Evolutionary conservation across 192 early-diverging fungal genomes (phyloP).

Genomic region (Backusella parvicylindrica): DNA sequence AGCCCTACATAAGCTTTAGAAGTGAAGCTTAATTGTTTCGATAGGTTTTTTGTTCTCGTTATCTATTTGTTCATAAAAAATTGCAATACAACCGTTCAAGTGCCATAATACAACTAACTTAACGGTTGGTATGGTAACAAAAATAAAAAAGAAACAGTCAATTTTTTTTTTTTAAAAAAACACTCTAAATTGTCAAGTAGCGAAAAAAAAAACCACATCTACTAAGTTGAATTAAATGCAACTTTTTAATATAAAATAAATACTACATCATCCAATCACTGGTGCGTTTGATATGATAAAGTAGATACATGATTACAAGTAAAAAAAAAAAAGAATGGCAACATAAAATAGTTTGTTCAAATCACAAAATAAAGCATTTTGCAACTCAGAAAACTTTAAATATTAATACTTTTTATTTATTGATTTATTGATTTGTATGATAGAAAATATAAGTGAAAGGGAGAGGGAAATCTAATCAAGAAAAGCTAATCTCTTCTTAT

Average conservation of each 20-base stretch:
- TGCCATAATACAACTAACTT: conserved; percentile 28
- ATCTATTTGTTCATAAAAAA: conserved; percentile 15
- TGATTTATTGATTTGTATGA: too few relatives aligned
- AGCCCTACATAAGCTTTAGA: conserved; percentile 10
- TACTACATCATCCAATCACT: too few relatives aligned
- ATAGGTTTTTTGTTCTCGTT: not conserved
- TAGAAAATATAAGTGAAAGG: too few relatives aligned
- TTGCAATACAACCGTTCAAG: conserved; percentile 18
- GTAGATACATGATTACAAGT: too few relatives aligned
- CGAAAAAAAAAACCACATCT: too few relatives aligned
- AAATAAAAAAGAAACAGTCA: not conserved
- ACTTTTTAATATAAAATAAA: too few relatives aligned
- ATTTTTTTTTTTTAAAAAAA: not conserved
- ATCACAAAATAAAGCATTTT: not conserved
- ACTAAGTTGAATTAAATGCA: not conserved
- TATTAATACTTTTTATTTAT: too few relatives aligned
- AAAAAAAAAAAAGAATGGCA: too few relatives aligned
- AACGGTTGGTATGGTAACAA: not conserved
- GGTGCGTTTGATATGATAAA: not conserved
- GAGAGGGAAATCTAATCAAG: too few relatives aligned
- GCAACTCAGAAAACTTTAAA: not conserved
- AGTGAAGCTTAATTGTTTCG: conserved; percentile 15
- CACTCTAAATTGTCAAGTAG: not conserved
- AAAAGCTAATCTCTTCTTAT: too few relatives aligned
- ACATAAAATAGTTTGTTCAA: not conserved